Conservation (phyloP, 1,139 yeast species). For the Meyerozyma carpophila region DNA sequence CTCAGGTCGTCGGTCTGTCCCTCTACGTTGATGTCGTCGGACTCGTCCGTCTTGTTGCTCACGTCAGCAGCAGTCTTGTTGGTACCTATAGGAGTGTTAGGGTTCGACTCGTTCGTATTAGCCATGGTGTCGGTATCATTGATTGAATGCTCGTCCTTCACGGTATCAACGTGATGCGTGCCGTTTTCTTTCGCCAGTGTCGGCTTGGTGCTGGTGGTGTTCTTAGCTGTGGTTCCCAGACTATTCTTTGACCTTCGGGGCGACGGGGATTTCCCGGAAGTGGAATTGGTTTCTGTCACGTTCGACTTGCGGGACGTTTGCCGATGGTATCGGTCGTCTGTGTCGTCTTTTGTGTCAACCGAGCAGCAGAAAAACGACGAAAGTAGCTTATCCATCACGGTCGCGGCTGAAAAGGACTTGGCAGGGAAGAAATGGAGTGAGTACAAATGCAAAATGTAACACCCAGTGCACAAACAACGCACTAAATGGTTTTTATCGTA, state of each 20-base stretch:
- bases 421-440: neutral
- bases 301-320: constrained; percentile 9
- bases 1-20: constrained; percentile 22
- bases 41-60: neutral
- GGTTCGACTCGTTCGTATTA: constrained; percentile 31
- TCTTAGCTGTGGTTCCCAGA: constrained; percentile 2
- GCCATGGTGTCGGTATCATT: constrained; percentile 43
- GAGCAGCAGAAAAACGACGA: constrained; percentile 40
- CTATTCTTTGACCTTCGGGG: neutral
- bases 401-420: neutral
- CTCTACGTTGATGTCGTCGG: constrained; percentile 2
- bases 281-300: neutral
- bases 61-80: constrained; percentile 7
- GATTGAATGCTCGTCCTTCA: constrained; percentile 38
- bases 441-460: neutral
- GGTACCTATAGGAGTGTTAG: constrained; percentile 10
- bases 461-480: neutral
- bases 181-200: constrained; percentile 4
- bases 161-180: constrained; percentile 20
- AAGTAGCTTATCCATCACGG: constrained; percentile 20
- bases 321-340: constrained; percentile 17
- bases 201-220: constrained; percentile 1
- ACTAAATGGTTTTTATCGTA: too few species aligned
- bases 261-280: neutral
- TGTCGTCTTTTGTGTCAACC: constrained; percentile 31